A percentile compares a stretch with the other conserved stretches of the same genome.
These are phyloP conservation scores for Fraxinus americana DNA, from an alignment of 257 asterid species.

Conservation along the genomic window DNA sequence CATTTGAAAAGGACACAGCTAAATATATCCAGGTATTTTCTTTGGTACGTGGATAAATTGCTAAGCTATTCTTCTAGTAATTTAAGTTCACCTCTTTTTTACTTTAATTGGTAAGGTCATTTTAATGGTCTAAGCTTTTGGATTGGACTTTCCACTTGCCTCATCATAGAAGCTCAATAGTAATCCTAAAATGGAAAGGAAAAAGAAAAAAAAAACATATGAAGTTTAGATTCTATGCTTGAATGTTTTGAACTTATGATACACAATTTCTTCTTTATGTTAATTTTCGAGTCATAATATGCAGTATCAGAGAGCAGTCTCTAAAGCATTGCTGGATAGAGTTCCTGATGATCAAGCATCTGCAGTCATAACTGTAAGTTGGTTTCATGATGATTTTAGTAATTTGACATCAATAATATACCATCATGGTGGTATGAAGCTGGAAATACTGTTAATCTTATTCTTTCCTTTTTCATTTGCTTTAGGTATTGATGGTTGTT, in stretches of 20 bases:
- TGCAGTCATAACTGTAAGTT: conserved; percentile 67
- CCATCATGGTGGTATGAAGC: neutral
- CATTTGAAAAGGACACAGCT: conserved; percentile 87
- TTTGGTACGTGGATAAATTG: conserved; percentile 1
- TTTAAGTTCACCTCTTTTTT: neutral
- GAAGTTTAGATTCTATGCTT: neutral
- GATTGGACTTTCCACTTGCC: conserved; percentile 13
- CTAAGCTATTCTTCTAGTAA: neutral
- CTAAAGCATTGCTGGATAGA: conserved; percentile 88
- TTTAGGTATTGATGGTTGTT: conserved; percentile 71
- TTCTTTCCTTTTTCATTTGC: conserved; percentile 23
- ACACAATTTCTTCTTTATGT: neutral
- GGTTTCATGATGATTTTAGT: conserved; percentile 2
- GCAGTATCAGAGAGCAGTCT: conserved; percentile 96
- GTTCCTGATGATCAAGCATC: conserved; percentile 57
- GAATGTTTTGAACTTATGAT: neutral
- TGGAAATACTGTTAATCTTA: conserved; percentile 20
- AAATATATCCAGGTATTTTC: conserved; percentile 80
- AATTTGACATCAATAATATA: neutral
- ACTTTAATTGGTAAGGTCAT: conserved; percentile 9
- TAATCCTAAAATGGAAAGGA: conserved; percentile 7
- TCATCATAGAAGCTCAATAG: neutral
- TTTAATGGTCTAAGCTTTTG: neutral
- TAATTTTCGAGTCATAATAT: neutral
- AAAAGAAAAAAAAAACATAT: neutral